A percentile compares a stretch with the other conserved stretches of the same genome.
These are phyloP conservation scores for Ganoderma lingzhi DNA, from an alignment of 1,284 basidiomycete genomes.

Conservation along the genomic window DNA sequence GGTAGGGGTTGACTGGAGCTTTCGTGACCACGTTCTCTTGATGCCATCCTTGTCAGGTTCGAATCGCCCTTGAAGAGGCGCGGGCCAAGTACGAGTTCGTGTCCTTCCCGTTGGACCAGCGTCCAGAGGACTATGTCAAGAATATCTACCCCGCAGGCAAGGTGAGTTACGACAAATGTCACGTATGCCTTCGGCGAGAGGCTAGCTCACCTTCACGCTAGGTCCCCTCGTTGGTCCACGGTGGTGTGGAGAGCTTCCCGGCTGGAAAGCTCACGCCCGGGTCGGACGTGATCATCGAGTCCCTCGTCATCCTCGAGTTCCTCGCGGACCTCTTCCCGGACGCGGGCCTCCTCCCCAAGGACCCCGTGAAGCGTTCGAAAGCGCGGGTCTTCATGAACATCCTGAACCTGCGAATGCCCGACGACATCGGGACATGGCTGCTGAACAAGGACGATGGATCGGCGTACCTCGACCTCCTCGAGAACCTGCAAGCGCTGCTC, in stretches of 20 bases:
- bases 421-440: conserved; percentile 5
- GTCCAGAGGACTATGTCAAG: conserved; percentile 45
- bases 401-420: conserved; percentile 1
- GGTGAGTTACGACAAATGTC: conserved; percentile 29
- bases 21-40: neutral
- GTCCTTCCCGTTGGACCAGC: conserved; percentile 39
- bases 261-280: conserved; percentile 61
- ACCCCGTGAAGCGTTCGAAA: conserved; percentile 60
- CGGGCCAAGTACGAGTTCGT: conserved; percentile 29
- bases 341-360: conserved; percentile 53
- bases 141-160: conserved; percentile 48
- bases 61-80: conserved; percentile 26
- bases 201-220: neutral
- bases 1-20: neutral
- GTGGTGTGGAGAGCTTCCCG: conserved; percentile 54
- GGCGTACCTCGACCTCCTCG: conserved; percentile 7
- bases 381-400: conserved; percentile 62
- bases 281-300: conserved; percentile 64
- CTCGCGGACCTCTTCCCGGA: conserved; percentile 59
- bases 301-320: conserved; percentile 66
- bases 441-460: conserved; percentile 7
- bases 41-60: conserved; percentile 1
- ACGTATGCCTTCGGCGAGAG: neutral
- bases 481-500: conserved; percentile 13
- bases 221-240: conserved; percentile 62